Evolutionary conservation across 441 rosid genomes (phyloP).

Genomic region (Hypseocharis bilobata): DNA sequence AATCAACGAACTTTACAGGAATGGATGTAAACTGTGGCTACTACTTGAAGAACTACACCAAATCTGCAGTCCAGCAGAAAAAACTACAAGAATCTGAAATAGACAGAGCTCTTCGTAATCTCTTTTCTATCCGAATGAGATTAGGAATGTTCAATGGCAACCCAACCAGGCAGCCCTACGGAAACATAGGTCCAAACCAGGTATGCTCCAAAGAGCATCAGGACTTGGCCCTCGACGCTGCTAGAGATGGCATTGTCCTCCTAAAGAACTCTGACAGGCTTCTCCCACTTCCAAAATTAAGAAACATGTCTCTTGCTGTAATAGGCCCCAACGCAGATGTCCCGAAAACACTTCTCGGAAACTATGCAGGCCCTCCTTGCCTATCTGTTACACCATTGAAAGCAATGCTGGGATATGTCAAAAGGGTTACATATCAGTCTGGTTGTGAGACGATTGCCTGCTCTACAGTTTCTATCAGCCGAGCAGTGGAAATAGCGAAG

Average conservation of each 20-base stretch:
- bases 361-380: conserved; percentile 28
- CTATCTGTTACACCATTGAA: conserved; percentile 44
- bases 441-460: conserved; percentile 58
- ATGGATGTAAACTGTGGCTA: conserved; percentile 68
- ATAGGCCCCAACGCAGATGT: conserved; percentile 69
- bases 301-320: conserved; percentile 43
- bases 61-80: conserved; percentile 53
- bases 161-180: conserved; percentile 45
- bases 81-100: conserved; percentile 46
- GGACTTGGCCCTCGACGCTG: conserved; percentile 67
- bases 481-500: conserved; percentile 45
- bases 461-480: conserved; percentile 32
- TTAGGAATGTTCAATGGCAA: conserved; percentile 72
- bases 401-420: conserved; percentile 44
- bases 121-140: conserved; percentile 66
- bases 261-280: conserved; percentile 37
- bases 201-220: conserved; percentile 63
- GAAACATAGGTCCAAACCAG: conserved; percentile 44
- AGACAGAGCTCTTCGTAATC: conserved; percentile 61
- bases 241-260: conserved; percentile 71
- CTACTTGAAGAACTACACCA: conserved; percentile 52
- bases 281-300: conserved; percentile 46
- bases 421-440: conserved; percentile 31
- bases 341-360: conserved; percentile 38
- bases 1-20: conserved; percentile 27